phyloP scores from a whole-genome alignment of 2,329 filamentous ascomycete genomes.

The Dothistroma septosporum region DNA sequence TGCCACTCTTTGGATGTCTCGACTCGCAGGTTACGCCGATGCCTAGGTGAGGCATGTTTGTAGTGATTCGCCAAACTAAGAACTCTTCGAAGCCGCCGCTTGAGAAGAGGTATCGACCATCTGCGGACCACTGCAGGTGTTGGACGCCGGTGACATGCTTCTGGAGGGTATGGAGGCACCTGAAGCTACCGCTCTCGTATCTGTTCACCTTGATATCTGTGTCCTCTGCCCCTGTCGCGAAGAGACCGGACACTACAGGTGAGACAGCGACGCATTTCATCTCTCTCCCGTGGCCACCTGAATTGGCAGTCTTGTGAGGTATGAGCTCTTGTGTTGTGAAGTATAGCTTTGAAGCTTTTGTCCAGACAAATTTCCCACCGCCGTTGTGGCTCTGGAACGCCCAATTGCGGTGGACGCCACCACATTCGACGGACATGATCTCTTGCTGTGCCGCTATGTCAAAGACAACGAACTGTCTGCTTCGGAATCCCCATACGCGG shows the following conservation, averaged over 20 bases:
- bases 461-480: conserved; percentile 75
- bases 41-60: conserved; percentile 46
- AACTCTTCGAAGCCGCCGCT: conserved; percentile 87
- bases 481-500: conserved; percentile 74
- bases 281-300: conserved; percentile 80
- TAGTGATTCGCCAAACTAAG: conserved; percentile 69
- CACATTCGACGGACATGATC: conserved; percentile 70
- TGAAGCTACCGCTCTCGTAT: conserved; percentile 31
- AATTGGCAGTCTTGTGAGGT: conserved; percentile 48
- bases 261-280: conserved; percentile 62
- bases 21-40: conserved; percentile 53
- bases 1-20: conserved; percentile 47
- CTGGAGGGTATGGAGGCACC: conserved; percentile 63
- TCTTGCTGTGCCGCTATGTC: conserved; percentile 69
- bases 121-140: conserved; percentile 66
- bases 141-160: conserved; percentile 82
- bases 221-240: conserved; percentile 68
- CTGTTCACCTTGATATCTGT: conserved; percentile 71
- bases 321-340: conserved; percentile 16
- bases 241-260: conserved; percentile 34
- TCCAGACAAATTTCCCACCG: conserved; percentile 65
- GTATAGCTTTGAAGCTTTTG: conserved; percentile 52
- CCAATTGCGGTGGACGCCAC: conserved; percentile 78
- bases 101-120: conserved; percentile 70
- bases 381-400: conserved; percentile 45